Conservation (phyloP, 2,329 filamentous ascomycete genomes). For the Colletotrichum tropicicola region DNA sequence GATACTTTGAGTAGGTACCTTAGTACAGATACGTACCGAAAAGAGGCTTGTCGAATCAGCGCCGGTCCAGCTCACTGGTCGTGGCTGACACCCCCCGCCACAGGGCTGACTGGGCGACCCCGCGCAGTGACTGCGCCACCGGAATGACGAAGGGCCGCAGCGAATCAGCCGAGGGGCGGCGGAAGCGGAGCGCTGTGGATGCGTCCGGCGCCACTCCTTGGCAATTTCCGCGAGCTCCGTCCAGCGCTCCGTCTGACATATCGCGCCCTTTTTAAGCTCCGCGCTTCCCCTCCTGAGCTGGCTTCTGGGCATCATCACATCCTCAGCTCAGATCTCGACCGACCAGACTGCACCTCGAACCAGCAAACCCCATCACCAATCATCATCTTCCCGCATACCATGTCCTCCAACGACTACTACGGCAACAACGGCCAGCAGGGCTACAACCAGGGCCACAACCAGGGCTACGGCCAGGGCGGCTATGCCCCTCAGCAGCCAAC, state of each 20-base stretch:
- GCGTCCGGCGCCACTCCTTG: constrained; percentile 1
- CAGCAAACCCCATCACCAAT: neutral
- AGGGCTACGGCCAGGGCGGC: constrained; percentile 34
- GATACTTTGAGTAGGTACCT: too few relatives aligned
- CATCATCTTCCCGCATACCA: constrained; percentile 28
- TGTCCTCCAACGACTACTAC: constrained; percentile 51
- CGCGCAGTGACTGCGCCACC: constrained; percentile 26
- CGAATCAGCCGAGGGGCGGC: neutral
- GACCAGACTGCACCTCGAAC: neutral
- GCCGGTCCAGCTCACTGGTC: neutral
- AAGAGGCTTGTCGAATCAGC: neutral
- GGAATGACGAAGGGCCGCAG: neutral
- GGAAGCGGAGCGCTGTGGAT: neutral
- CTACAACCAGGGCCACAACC: constrained; percentile 30
- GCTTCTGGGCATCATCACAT: neutral
- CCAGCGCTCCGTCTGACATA: neutral
- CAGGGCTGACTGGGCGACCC: neutral
- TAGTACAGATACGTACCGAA: too few relatives aligned
- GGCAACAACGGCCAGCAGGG: constrained; percentile 37
- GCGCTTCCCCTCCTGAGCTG: neutral
- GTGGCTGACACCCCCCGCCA: constrained; percentile 17
- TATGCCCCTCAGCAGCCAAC: constrained; percentile 35
- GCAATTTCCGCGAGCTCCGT: constrained; percentile 24
- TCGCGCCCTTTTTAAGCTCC: constrained; percentile 8
- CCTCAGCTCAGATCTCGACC: neutral